Conservation (phyloP, 1,284 basidiomycete species). For the Kwoniella shivajii region DNA sequence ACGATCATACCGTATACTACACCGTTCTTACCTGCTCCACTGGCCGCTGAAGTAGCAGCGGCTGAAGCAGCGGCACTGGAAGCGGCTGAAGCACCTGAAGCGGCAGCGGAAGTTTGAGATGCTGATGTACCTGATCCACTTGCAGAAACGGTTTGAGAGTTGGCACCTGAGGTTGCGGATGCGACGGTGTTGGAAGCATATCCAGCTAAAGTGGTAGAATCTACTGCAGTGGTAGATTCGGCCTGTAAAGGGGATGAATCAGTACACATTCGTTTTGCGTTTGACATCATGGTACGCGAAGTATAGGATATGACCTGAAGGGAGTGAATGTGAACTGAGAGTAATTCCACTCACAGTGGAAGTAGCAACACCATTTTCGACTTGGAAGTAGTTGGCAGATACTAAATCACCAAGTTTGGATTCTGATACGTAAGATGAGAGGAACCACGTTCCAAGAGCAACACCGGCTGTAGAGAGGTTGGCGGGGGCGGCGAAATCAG, state of each 20-base stretch:
- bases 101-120: conserved; percentile 2
- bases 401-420: conserved; percentile 51
- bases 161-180: conserved; percentile 23
- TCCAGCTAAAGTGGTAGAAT: conserved; percentile 61
- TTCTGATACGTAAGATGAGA: conserved; percentile 42
- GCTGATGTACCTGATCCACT: conserved; percentile 3
- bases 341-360: conserved; percentile 49
- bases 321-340: background rate
- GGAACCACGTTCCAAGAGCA: conserved; percentile 63
- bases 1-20: conserved; percentile 20
- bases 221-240: conserved; percentile 64
- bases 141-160: conserved; percentile 27
- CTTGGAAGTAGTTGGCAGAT: conserved; percentile 68
- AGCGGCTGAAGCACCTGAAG: conserved; percentile 9
- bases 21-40: conserved; percentile 11
- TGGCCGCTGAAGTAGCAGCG: background rate
- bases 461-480: conserved; percentile 62
- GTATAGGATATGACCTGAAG: too few species aligned
- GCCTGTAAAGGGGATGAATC: conserved; percentile 14
- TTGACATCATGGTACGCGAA: too few species aligned
- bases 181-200: conserved; percentile 28
- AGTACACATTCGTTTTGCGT: too few species aligned
- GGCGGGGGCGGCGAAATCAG: conserved; percentile 64
- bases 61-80: conserved; percentile 9
- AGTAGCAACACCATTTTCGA: conserved; percentile 67